Evolutionary conservation across 257 asterid genomes (phyloP).

Genomic region (Cynanchum wilfordii): DNA sequence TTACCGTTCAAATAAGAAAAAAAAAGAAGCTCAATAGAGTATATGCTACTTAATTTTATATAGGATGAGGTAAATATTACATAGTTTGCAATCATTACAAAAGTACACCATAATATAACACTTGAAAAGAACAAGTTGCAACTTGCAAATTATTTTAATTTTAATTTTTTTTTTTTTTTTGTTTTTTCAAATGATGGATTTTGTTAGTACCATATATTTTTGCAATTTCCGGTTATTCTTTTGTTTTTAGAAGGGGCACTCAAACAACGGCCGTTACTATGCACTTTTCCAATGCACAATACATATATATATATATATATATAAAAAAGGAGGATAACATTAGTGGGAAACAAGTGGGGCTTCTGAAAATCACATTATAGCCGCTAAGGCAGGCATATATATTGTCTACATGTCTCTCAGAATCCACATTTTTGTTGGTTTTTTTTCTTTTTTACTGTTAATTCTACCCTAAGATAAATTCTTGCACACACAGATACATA

Average conservation of each 20-base stretch:
- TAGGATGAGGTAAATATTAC: background rate
- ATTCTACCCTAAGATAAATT: background rate
- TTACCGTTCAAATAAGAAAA: no score
- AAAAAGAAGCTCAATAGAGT: no score
- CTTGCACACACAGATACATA: no score
- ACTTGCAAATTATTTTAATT: no score
- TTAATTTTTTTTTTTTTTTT: no score
- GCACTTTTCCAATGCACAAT: constrained; percentile 29
- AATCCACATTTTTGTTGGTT: background rate
- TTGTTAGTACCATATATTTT: background rate
- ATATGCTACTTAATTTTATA: no score
- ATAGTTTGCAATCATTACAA: constrained; percentile 12
- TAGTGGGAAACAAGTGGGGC: constrained; percentile 39
- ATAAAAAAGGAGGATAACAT: no score
- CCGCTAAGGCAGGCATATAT: constrained; percentile 14
- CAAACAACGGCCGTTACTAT: constrained; percentile 12
- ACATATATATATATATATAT: no score
- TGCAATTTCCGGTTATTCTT: background rate
- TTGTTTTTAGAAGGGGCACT: background rate
- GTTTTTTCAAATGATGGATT: constrained; percentile 3
- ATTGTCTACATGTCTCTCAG: background rate
- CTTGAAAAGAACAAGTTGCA: background rate
- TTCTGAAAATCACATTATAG: constrained; percentile 20
- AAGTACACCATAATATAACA: constrained; percentile 8
- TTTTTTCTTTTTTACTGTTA: no score